These are phyloP conservation scores for Trichoderma hamatum DNA, from an alignment of 2,329 filamentous ascomycete species.

Conservation along the genomic window DNA sequence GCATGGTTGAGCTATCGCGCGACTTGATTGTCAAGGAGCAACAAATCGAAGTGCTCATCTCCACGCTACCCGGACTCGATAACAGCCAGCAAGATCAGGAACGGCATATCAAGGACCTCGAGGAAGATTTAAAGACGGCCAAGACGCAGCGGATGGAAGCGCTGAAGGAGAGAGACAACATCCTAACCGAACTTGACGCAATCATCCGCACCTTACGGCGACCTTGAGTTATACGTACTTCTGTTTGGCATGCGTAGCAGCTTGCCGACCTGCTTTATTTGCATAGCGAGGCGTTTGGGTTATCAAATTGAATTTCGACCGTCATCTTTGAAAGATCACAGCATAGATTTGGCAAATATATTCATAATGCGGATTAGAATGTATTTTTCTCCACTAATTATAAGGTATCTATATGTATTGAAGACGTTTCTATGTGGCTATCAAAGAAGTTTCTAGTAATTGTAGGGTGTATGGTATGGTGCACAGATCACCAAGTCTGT, in stretches of 20 bases:
- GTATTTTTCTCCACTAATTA: not conserved
- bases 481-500: not conserved
- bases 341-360: not conserved
- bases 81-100: constrained; percentile 79
- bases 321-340: not conserved
- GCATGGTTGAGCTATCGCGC: constrained; percentile 72
- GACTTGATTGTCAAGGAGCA: constrained; percentile 80
- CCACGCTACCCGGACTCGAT: constrained; percentile 73
- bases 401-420: constrained; percentile 20
- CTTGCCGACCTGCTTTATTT: constrained; percentile 7
- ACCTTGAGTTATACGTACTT: constrained; percentile 46
- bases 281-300: constrained; percentile 38
- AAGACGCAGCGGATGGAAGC: constrained; percentile 66
- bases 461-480: not conserved
- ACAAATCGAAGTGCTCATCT: constrained; percentile 79
- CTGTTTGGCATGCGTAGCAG: not conserved
- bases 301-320: not conserved
- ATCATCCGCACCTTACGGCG: constrained; percentile 64
- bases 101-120: constrained; percentile 64
- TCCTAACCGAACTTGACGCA: constrained; percentile 61
- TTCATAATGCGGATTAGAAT: not conserved
- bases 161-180: constrained; percentile 64
- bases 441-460: not conserved
- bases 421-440: not conserved
- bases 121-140: constrained; percentile 65